Base-by-base conservation (phyloP, 169 alveolate species). In the Plasmodium gonderi region DNA sequence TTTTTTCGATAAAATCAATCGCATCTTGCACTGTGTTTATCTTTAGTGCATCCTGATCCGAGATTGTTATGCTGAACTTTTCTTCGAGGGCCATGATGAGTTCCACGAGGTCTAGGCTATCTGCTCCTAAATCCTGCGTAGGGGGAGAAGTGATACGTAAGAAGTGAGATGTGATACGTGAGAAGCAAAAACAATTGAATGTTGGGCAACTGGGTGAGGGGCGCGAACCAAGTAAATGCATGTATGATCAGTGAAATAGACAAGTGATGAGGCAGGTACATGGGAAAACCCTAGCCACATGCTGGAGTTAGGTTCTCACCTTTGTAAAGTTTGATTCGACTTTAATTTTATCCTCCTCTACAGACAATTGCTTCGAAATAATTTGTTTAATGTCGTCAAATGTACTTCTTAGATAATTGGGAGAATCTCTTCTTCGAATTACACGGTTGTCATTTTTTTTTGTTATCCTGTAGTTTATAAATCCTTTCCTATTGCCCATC, bases 71-170 rank as follows among this genome's bases (percentile, higher is more conserved):
- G 40, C 87, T 97, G 40, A 96, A 96, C 51, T 96, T 95, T 85
- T 96, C 98, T 78, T 96, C 98, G 1, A 96, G 75, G 23, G 97
- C 96, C 91, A 96, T 97, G 67, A 96, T 94, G 76, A 96, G 42
- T 90, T 96, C 98, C 5, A 96, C 97, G 36, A 91, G 77, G 93
- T 96, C 97, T 76, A 96, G 91, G 77, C 95, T 95, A 90, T 96
- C 98, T 7, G 98, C 98, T 31, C 97, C 97, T 31, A 96, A 91
- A 77, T 96, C 98, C 98, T 96, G 82, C 69, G 67, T 40, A 38
- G 5, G 2, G 20, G 67, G 17, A 68, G 80, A 17, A 54, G 7
- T 17, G 14, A 64, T 14, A 11, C 0, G 20, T 36, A n/a, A 0
- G 38, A 7, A 12, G 1, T 5, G 17, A 60, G 29, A 60, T 60